Base-by-base conservation (phyloP, 192 early-diverging fungal genomes). In the Helicostylum pulchrum region DNA sequence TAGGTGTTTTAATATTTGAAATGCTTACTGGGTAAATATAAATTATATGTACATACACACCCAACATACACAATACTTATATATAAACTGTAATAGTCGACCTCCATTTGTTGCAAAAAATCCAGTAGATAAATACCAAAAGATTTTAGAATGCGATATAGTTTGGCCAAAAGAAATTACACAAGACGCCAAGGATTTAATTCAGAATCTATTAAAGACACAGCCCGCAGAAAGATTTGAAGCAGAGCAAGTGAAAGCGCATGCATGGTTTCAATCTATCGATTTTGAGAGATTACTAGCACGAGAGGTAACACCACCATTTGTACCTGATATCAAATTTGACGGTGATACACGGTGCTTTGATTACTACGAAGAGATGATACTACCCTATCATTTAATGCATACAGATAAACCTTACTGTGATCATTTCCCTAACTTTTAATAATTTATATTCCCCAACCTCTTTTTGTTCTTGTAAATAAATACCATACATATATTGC, bases 1-100 rank as follows among this genome's bases (percentile, higher is more conserved):
- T 97, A 14, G 96, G 96, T 23, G 87, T 97, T 31, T 92, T 93
- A 52, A 63, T 95, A 30, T 98, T 90, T 72, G 95, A 98, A 74
- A 93, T 92, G 77, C 65, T 96, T 39, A 39, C 36, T 3, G 36
- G 36, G 36, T 39, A 39, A 39, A 10, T 39, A 9, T 39, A 39
- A 5, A 36, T 5, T 36, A 36, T 36, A 36, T 36, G 7, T 39
- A 39, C 6, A 39, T 39, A 39, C 4, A 9, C 36, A 39, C 36
- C 9, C 36, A 6, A 39, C 36, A 9, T 10, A 3, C 4, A 9
- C 36, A 9, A 6, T 39, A 6, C 9, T 10, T 39, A 39, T 39
- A 39, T 39, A 39, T 91, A n/a, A n/a, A n/a, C n/a, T n/a, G 93
- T 7, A 59, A 83, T 39, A 60, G 72, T 5, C 79, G 88, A 59